These are phyloP conservation scores for Eucalyptus pauciflora DNA, from an alignment of 345 rosid genomes.

Conservation along the genomic window DNA sequence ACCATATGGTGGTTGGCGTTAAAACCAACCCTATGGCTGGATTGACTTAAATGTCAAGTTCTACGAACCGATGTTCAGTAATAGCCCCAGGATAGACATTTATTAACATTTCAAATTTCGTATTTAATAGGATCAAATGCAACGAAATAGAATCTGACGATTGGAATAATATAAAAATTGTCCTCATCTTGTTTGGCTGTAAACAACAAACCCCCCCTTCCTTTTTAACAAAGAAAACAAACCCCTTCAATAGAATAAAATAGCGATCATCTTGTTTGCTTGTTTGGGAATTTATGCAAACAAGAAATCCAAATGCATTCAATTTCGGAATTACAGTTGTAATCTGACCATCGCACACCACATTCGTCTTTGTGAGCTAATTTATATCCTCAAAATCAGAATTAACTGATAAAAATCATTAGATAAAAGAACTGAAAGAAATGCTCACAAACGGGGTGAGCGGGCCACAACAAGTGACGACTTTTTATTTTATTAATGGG, in stretches of 20 bases:
- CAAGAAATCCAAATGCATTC: neutral
- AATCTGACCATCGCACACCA: no score
- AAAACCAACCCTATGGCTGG: no score
- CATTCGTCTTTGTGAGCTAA: no score
- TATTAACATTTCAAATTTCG: neutral
- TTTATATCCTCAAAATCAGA: no score
- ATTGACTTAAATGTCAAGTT: no score
- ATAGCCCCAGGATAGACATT: neutral
- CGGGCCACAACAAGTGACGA: fast-evolving
- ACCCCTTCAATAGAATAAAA: neutral
- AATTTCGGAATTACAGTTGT: neutral
- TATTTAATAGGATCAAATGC: neutral
- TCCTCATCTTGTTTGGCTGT: neutral
- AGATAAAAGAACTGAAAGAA: no score
- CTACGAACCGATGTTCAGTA: no score
- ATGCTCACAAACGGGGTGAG: neutral
- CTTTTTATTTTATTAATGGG: neutral
- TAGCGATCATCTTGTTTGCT: neutral
- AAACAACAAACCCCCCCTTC: no score
- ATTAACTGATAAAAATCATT: no score
- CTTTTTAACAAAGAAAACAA: neutral
- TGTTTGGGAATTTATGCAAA: neutral
- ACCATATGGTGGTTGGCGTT: no score
- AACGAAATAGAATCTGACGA: no score
- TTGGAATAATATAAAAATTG: neutral